phyloP scores from a whole-genome alignment of 257 asterid genomes.

The Solanum neorickii region DNA sequence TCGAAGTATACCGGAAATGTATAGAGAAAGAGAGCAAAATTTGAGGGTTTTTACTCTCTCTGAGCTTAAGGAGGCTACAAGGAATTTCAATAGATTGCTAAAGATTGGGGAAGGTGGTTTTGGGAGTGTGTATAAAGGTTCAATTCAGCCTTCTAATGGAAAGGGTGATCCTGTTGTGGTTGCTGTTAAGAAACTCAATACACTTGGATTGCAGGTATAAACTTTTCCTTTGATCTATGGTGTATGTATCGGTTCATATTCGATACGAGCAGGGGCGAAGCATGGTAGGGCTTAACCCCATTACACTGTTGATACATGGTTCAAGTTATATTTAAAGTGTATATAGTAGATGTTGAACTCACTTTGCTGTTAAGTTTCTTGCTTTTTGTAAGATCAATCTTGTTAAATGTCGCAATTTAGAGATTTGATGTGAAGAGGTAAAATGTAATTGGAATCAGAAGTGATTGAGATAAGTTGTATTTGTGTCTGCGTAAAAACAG shows the following conservation, averaged over 20 bases:
- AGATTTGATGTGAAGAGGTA: not conserved
- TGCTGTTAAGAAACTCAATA: constrained; percentile 75
- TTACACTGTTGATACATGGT: not conserved
- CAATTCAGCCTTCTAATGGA: constrained; percentile 25
- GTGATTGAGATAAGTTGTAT: not conserved
- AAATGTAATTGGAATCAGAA: not conserved
- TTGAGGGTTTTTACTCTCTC: constrained; percentile 47
- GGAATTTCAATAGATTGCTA: constrained; percentile 49
- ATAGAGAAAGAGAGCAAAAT: constrained; percentile 41
- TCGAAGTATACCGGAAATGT: constrained; percentile 61
- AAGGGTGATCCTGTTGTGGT: constrained; percentile 34
- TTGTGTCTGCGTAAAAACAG: not conserved
- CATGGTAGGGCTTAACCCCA: not conserved
- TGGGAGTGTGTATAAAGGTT: constrained; percentile 81
- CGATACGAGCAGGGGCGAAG: not conserved
- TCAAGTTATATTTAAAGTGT: not conserved
- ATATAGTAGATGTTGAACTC: not conserved
- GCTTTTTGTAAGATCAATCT: not conserved
- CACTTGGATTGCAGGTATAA: constrained; percentile 66
- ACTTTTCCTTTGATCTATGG: not conserved
- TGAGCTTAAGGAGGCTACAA: constrained; percentile 71
- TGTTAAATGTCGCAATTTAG: not conserved
- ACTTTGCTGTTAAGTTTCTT: not conserved
- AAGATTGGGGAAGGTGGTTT: constrained; percentile 93
- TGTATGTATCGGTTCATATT: not conserved